A percentile compares a stretch with the other conserved stretches of the same genome.
Evolutionary conservation across 2,329 filamentous ascomycete genomes (phyloP).

Genomic region (Gnomoniopsis sp.): DNA sequence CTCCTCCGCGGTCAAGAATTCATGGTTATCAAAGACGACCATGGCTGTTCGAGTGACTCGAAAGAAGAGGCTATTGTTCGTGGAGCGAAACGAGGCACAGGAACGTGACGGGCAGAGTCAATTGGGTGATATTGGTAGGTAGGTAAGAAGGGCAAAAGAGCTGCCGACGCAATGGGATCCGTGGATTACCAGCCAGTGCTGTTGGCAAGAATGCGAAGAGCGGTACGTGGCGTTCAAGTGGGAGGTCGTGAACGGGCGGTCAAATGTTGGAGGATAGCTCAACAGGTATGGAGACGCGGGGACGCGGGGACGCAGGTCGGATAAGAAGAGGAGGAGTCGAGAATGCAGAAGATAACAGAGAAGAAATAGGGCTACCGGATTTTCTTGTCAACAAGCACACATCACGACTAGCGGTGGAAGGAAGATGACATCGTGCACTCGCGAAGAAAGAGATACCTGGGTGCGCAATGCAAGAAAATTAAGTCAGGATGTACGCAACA

Average conservation of each 20-base stretch:
- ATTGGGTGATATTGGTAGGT: not conserved
- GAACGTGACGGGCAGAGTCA: not conserved
- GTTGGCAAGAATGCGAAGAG: not conserved
- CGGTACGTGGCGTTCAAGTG: not conserved
- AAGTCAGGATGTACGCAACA: slow-evolving; percentile 1
- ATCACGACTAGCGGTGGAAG: slow-evolving; percentile 3
- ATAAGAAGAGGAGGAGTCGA: not conserved
- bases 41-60: slow-evolving; percentile 45
- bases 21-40: slow-evolving; percentile 86
- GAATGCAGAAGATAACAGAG: not conserved
- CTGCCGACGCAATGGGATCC: too few relatives aligned
- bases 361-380: not conserved
- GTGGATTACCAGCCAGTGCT: not conserved
- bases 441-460: not conserved
- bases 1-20: slow-evolving; percentile 87
- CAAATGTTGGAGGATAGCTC: not conserved
- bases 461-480: not conserved
- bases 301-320: too few relatives aligned
- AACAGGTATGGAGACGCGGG: not conserved
- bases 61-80: not conserved
- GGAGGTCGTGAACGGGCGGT: not conserved
- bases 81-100: not conserved
- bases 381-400: not conserved
- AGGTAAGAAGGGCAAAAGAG: too few relatives aligned
- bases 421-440: not conserved